Evolutionary conservation across 768 basidiomycete genomes (phyloP).

Genomic region (Boletus barrowsii): DNA sequence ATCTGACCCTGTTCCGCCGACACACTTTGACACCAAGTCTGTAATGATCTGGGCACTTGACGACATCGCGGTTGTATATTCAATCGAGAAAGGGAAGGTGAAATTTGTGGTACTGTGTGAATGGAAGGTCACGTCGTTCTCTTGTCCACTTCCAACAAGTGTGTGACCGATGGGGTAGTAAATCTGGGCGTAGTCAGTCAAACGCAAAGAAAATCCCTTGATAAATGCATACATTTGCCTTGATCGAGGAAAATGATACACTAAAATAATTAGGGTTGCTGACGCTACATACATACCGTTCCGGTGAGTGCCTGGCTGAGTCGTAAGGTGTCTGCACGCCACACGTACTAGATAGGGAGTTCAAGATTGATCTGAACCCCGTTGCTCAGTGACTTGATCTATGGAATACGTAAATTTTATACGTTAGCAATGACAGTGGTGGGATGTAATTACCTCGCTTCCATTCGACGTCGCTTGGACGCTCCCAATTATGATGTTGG

Average conservation of each 20-base stretch:
- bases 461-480: slow-evolving; percentile 38
- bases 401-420: slow-evolving; percentile 19
- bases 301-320: slow-evolving; percentile 3
- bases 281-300: slow-evolving; percentile 44
- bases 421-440: background rate
- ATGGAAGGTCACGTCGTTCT: slow-evolving; percentile 44
- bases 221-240: slow-evolving; percentile 47
- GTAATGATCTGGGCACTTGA: slow-evolving; percentile 52
- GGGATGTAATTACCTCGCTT: slow-evolving; percentile 42
- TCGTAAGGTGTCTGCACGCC: background rate
- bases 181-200: slow-evolving; percentile 41
- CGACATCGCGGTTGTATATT: slow-evolving; percentile 54
- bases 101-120: slow-evolving; percentile 59
- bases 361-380: slow-evolving; percentile 58
- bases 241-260: slow-evolving; percentile 61
- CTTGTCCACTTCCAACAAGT: slow-evolving; percentile 59
- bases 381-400: slow-evolving; percentile 40
- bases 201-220: background rate
- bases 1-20: slow-evolving; percentile 45
- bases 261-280: slow-evolving; percentile 80
- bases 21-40: slow-evolving; percentile 65
- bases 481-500: slow-evolving; percentile 56
- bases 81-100: slow-evolving; percentile 71
- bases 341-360: slow-evolving; percentile 62
- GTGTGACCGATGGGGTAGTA: slow-evolving; percentile 75